Evolutionary conservation across 306 rosid species (phyloP).

Genomic region (Pyrus pyrifolia): DNA sequence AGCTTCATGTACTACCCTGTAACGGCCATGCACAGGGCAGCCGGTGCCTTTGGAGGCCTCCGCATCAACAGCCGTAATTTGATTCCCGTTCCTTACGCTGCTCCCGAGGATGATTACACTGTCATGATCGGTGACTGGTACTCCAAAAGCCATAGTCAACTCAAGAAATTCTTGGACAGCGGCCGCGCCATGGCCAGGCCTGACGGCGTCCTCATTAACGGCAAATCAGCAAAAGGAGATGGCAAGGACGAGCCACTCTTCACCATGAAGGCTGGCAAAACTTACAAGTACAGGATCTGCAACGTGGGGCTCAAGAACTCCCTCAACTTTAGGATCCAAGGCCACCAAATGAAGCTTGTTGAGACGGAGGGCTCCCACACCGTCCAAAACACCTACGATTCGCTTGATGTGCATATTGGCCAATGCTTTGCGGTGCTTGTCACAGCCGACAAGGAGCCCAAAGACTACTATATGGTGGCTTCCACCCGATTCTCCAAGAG

Average conservation of each 20-base stretch:
- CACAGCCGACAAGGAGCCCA: constrained; percentile 55
- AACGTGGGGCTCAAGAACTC: constrained; percentile 64
- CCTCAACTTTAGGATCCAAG: constrained; percentile 71
- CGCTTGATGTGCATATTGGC: constrained; percentile 71
- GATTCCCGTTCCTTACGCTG: constrained; percentile 75
- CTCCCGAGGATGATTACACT: constrained; percentile 82
- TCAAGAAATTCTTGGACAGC: constrained; percentile 38
- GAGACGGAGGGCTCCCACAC: constrained; percentile 89
- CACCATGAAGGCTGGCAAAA: constrained; percentile 64
- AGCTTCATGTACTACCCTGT: constrained; percentile 60
- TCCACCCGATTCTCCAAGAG: constrained; percentile 59
- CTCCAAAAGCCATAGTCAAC: constrained; percentile 53
- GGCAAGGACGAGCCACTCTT: constrained; percentile 61
- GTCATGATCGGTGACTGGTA: constrained; percentile 77
- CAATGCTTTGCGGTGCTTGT: constrained; percentile 63
- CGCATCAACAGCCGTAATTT: constrained; percentile 56
- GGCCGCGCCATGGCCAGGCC: constrained; percentile 61
- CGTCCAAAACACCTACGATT: constrained; percentile 57
- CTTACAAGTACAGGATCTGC: constrained; percentile 71
- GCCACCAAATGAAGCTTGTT: constrained; percentile 55
- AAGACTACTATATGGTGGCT: constrained; percentile 68
- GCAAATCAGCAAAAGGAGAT: constrained; percentile 47
- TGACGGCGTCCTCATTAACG: constrained; percentile 59
- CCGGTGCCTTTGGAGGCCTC: constrained; percentile 69
- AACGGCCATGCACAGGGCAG: constrained; percentile 49